Percentiles rank a stretch among this genome's conserved stretches.
phyloP scores from a whole-genome alignment of 1,284 basidiomycete genomes.

The Blastosporella zonata region DNA sequence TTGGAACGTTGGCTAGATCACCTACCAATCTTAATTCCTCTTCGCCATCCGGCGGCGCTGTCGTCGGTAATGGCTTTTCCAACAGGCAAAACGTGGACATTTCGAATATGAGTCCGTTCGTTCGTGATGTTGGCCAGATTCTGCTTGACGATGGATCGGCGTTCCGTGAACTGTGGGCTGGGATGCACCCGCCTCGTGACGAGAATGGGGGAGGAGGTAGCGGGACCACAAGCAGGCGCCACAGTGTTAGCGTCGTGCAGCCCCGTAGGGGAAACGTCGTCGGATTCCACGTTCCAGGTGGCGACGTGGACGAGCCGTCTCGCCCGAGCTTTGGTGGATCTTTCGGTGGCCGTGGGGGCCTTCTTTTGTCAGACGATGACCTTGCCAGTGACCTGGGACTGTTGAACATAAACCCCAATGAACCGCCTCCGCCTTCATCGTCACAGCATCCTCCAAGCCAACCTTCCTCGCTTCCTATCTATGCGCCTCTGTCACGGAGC shows the following conservation, averaged over 20 bases:
- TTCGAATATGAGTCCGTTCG: constrained; percentile 79
- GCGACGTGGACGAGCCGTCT: constrained; percentile 44
- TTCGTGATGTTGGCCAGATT: constrained; percentile 75
- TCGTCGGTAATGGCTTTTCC: constrained; percentile 46
- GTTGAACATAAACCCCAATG: constrained; percentile 57
- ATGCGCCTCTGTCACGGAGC: constrained; percentile 63
- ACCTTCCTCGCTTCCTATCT: constrained; percentile 67
- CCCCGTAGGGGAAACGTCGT: constrained; percentile 64
- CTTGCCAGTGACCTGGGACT: constrained; percentile 61
- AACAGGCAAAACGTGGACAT: constrained; percentile 51
- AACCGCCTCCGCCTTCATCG: constrained; percentile 35
- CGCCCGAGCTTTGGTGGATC: constrained; percentile 35
- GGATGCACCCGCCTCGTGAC: constrained; percentile 56
- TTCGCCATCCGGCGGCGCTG: constrained; percentile 38
- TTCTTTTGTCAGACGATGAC: constrained; percentile 78
- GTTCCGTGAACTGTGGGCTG: constrained; percentile 68
- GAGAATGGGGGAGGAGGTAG: constrained; percentile 56
- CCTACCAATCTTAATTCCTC: constrained; percentile 43
- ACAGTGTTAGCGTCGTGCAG: constrained; percentile 84
- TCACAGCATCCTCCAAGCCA: constrained; percentile 50
- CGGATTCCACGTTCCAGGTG: constrained; percentile 61
- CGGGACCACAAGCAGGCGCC: constrained; percentile 80
- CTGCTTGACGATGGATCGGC: constrained; percentile 66
- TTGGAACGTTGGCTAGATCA: constrained; percentile 54
- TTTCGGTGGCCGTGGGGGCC: constrained; percentile 43